Evolutionary conservation across 129 eudicot species (phyloP).

Genomic region (Artemisia argyi): DNA sequence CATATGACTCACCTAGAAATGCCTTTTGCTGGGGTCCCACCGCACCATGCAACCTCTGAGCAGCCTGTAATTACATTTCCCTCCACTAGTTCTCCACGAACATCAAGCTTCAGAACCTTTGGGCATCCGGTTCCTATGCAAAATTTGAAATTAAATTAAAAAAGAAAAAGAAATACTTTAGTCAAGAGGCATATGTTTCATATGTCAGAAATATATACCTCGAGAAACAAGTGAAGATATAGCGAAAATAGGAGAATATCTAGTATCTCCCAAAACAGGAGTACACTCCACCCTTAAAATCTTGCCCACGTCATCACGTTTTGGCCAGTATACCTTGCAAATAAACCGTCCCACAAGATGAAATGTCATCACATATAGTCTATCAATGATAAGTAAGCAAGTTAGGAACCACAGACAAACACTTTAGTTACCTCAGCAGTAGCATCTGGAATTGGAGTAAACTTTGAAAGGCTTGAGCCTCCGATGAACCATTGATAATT

Average conservation of each 20-base stretch:
- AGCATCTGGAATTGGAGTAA: constrained; percentile 67
- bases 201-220: constrained; percentile 42
- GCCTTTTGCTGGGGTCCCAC: constrained; percentile 94
- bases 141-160: constrained; percentile 8
- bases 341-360: constrained; percentile 23
- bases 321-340: constrained; percentile 80
- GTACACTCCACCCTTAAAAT: constrained; percentile 88
- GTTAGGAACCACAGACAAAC: not conserved
- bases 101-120: constrained; percentile 88
- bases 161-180: constrained; percentile 9
- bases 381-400: constrained; percentile 1
- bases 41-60: constrained; percentile 98
- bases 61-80: constrained; percentile 75
- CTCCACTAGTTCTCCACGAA: constrained; percentile 86
- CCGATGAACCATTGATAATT: constrained; percentile 94
- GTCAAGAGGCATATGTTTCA: not conserved
- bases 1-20: constrained; percentile 71
- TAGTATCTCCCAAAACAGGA: constrained; percentile 71
- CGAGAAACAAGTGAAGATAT: constrained; percentile 81
- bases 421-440: constrained; percentile 56
- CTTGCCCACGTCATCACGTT: constrained; percentile 61
- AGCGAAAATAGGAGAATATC: constrained; percentile 73
- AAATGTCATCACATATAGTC: not conserved
- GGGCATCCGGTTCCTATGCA: constrained; percentile 81
- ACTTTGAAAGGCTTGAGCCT: constrained; percentile 61